Base-by-base conservation (phyloP, 768 basidiomycete genomes). In the Russula abietina region DNA sequence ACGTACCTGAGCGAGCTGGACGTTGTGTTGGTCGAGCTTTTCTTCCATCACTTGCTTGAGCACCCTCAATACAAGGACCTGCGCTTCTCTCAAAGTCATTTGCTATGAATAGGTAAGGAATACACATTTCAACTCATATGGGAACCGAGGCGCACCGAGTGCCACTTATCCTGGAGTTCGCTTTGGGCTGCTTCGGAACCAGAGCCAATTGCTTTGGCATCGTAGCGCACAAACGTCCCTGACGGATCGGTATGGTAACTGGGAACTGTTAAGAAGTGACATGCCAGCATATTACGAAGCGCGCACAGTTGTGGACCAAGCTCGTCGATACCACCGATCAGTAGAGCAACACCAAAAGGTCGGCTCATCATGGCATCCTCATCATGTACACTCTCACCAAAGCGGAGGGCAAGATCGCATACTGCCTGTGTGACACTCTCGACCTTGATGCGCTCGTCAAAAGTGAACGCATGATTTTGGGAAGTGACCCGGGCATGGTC, bases 41-140 rank as follows among this genome's bases (percentile, higher is more conserved):
- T 98, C 97, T 75, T 98, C 97, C 97, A 98, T 99, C 49, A 98
- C 97, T 77, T 98, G 94, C 78, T 99, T 98, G 65, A 98, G 78
- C 51, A 98, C 92, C 66, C 85, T 87, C 57, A 98, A 77, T 3
- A 91, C 88, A 65, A 98, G 77, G 43, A 83, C 78, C 68, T 98
- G 92, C 0, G 94, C 97, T 74, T 97, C 93, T 67, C 80, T 75
- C 26, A 98, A 78, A 9, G 89, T 87, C 86, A 98, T 96, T 84
- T 87, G 86, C 96, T 98, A 69, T n/a, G 60, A 45, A 24, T 24
- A n/a, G 12, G 46, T 68, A n/a, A 62, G 55, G 28, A 17, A 33
- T 22, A 11, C 8, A 54, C 12, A 39, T 12, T 11, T 38, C n/a
- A 2, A 26, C 11, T 50, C 26, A 51, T 11, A 46, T 7, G 4